phyloP scores from a whole-genome alignment of 345 rosid genomes.

The Brassica carinata region DNA sequence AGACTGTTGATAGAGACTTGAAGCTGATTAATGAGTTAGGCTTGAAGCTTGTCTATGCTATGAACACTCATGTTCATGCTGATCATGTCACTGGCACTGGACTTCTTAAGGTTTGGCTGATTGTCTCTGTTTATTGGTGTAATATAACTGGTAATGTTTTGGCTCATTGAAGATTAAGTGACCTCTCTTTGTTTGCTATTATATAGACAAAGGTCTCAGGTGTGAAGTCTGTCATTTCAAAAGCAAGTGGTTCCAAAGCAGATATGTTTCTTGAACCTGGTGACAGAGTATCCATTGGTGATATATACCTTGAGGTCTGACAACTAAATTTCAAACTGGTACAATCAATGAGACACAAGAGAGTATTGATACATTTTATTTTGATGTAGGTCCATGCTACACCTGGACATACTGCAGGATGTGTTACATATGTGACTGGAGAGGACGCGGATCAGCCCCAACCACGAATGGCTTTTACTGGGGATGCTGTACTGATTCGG shows the following conservation, averaged over 20 bases:
- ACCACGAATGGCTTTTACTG: slow-evolving; percentile 95
- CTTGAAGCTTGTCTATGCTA: slow-evolving; percentile 71
- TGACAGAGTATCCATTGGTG: slow-evolving; percentile 66
- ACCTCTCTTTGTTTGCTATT: slow-evolving; percentile 20
- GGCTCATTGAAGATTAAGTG: neutral
- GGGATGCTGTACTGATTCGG: slow-evolving; percentile 83
- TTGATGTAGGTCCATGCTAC: slow-evolving; percentile 73
- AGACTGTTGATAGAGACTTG: slow-evolving; percentile 85
- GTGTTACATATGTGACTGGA: slow-evolving; percentile 92
- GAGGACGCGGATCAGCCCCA: slow-evolving; percentile 78
- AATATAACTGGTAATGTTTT: neutral
- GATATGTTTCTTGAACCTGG: slow-evolving; percentile 74
- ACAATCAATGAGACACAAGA: neutral
- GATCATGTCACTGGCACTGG: slow-evolving; percentile 97
- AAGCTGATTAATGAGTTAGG: slow-evolving; percentile 68
- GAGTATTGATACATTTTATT: neutral
- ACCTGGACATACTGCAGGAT: slow-evolving; percentile 93
- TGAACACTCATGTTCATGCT: slow-evolving; percentile 98
- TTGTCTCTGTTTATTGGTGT: neutral
- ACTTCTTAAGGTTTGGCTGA: slow-evolving; percentile 63
- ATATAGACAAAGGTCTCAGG: slow-evolving; percentile 58
- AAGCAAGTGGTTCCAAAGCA: slow-evolving; percentile 80
- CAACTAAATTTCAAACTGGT: neutral
- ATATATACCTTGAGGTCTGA: slow-evolving; percentile 73
- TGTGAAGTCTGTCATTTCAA: slow-evolving; percentile 74